phyloP scores from a whole-genome alignment of 306 rosid genomes.

The Glycine soja region DNA sequence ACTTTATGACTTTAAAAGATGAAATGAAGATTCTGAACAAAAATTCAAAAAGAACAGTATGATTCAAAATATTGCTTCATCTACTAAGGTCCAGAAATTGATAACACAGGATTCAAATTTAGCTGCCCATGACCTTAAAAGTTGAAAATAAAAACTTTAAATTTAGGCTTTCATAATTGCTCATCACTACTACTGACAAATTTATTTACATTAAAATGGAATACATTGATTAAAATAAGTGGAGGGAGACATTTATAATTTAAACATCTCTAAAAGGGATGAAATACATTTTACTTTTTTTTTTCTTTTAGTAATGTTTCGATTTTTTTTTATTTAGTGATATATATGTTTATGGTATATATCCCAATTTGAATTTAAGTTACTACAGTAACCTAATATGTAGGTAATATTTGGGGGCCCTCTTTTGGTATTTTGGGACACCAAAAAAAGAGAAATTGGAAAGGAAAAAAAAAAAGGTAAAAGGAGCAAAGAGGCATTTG shows the following conservation, averaged over 20 bases:
- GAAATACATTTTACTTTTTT: not conserved
- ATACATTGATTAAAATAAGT: not conserved
- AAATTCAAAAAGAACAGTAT: not conserved
- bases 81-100: not conserved
- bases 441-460: conserved; percentile 9
- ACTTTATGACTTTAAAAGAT: not conserved
- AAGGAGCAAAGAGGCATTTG: conserved; percentile 38
- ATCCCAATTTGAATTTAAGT: conserved; percentile 6
- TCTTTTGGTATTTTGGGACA: conserved; percentile 26
- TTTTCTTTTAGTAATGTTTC: conserved; percentile 22
- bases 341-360: not conserved
- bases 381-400: conserved; percentile 33
- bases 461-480: conserved; percentile 9
- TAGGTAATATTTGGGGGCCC: conserved; percentile 38
- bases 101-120: not conserved
- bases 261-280: not conserved
- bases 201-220: not conserved
- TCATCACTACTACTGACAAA: not conserved
- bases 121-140: not conserved
- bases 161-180: not conserved
- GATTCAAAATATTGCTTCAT: not conserved
- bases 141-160: not conserved
- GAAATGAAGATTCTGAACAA: not conserved
- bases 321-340: conserved; percentile 17
- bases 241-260: not conserved